These are phyloP conservation scores for Eragrostis tef DNA, from an alignment of 202 grass and related monocot species.

Conservation along the genomic window DNA sequence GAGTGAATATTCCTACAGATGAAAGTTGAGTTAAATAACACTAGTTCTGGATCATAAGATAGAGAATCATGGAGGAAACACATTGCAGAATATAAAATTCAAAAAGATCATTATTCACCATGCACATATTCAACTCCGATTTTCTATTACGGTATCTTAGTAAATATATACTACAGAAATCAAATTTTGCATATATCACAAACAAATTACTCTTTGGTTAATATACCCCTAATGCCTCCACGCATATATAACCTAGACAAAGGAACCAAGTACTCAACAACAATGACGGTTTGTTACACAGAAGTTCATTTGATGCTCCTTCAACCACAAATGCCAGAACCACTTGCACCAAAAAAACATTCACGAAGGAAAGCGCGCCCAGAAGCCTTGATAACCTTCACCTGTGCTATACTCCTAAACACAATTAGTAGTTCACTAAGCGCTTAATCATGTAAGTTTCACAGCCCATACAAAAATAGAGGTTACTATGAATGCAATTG, in stretches of 20 bases:
- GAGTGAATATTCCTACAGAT: constrained; percentile 66
- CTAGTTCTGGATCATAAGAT: neutral
- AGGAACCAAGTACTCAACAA: too few relatives aligned
- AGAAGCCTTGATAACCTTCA: too few relatives aligned
- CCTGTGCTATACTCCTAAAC: neutral
- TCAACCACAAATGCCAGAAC: neutral
- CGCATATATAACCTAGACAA: neutral
- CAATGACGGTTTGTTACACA: neutral
- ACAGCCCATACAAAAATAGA: neutral
- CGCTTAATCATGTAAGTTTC: neutral
- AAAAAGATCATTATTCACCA: neutral
- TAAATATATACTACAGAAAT: neutral
- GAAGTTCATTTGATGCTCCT: neutral
- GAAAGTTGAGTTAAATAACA: constrained; percentile 7
- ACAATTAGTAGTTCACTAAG: neutral
- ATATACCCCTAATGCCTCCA: neutral
- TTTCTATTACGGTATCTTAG: neutral
- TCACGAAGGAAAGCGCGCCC: neutral
- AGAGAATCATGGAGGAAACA: constrained; percentile 22
- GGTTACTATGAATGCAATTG: neutral
- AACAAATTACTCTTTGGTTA: neutral
- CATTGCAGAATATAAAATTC: neutral
- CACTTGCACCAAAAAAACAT: neutral
- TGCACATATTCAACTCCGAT: neutral
- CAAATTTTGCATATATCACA: constrained; percentile 16